phyloP scores from a whole-genome alignment of 2,329 filamentous ascomycete genomes.

The Diaporthe capsici region DNA sequence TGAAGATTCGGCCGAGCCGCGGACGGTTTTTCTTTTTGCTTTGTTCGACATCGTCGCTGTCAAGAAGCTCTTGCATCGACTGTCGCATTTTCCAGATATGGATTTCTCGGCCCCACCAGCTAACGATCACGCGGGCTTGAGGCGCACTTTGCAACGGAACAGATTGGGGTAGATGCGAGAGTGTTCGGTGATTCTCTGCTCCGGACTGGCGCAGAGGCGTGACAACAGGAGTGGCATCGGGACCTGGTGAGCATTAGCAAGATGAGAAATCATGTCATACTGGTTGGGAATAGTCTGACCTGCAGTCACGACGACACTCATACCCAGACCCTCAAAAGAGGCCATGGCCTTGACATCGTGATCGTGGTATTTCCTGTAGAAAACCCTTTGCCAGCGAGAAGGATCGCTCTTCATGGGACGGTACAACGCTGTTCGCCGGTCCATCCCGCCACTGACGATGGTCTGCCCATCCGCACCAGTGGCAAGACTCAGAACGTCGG shows the following conservation, averaged over 20 bases:
- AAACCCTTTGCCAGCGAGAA: slow-evolving; percentile 86
- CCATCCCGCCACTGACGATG: slow-evolving; percentile 92
- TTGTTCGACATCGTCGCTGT: slow-evolving; percentile 56
- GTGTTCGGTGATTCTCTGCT: slow-evolving; percentile 83
- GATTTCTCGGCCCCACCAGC: slow-evolving; percentile 93
- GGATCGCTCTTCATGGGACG: slow-evolving; percentile 73
- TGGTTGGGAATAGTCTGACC: slow-evolving; percentile 65
- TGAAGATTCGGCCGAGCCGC: slow-evolving; percentile 77
- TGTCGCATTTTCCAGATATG: slow-evolving; percentile 79
- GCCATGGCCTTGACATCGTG: slow-evolving; percentile 97
- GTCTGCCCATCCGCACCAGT: slow-evolving; percentile 83
- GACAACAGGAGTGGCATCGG: slow-evolving; percentile 87
- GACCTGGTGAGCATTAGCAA: slow-evolving; percentile 68
- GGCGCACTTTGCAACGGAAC: slow-evolving; percentile 81
- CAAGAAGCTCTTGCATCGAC: slow-evolving; percentile 62
- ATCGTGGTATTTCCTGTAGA: slow-evolving; percentile 87
- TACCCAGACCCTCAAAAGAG: slow-evolving; percentile 84
- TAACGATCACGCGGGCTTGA: slow-evolving; percentile 81
- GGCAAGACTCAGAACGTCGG: slow-evolving; percentile 91
- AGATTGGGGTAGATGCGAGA: slow-evolving; percentile 87
- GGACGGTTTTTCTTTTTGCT: slow-evolving; percentile 70
- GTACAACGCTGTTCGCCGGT: slow-evolving; percentile 88
- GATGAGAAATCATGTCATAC: background rate
- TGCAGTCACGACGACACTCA: slow-evolving; percentile 93
- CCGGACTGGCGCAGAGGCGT: slow-evolving; percentile 83